Percentiles rank a stretch among this genome's conserved stretches.
Evolutionary conservation across 352 stramenopile species (phyloP).

Genomic region (Pythium aristosporum): DNA sequence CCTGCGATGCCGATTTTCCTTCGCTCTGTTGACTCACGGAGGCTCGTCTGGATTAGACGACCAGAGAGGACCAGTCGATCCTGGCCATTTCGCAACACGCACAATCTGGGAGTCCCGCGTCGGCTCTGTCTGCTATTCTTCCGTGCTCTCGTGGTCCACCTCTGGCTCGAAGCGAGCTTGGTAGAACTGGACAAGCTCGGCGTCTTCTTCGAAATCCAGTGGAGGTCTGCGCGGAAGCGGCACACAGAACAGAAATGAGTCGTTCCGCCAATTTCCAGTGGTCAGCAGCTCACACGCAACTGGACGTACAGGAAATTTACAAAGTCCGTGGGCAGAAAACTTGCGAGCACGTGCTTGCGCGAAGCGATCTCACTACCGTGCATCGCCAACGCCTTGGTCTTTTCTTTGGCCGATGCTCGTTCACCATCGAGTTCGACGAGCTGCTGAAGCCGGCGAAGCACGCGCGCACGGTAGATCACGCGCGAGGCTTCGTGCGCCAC

Average conservation of each 20-base stretch:
- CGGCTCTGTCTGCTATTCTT: neutral
- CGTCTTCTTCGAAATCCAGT: constrained; percentile 33
- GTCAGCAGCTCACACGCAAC: neutral
- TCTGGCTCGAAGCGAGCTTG: neutral
- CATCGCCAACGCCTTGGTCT: constrained; percentile 75
- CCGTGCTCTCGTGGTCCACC: neutral
- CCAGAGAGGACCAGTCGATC: neutral
- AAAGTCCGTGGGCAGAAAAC: constrained; percentile 56
- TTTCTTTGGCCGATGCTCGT: constrained; percentile 60
- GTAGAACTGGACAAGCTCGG: constrained; percentile 16
- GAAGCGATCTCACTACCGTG: constrained; percentile 63
- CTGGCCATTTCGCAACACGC: no score
- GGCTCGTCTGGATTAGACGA: no score
- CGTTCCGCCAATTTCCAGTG: neutral
- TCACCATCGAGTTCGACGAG: constrained; percentile 54
- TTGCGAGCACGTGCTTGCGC: constrained; percentile 55
- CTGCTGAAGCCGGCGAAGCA: constrained; percentile 60
- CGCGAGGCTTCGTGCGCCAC: constrained; percentile 32
- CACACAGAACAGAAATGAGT: constrained; percentile 5
- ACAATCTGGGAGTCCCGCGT: no score
- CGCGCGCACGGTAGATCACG: constrained; percentile 59
- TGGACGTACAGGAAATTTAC: constrained; percentile 62
- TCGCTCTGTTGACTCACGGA: no score
- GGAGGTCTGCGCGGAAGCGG: constrained; percentile 33
- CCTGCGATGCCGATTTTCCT: no score